phyloP scores from a whole-genome alignment of 805 yeast genomes.

The Candida gorgasii region DNA sequence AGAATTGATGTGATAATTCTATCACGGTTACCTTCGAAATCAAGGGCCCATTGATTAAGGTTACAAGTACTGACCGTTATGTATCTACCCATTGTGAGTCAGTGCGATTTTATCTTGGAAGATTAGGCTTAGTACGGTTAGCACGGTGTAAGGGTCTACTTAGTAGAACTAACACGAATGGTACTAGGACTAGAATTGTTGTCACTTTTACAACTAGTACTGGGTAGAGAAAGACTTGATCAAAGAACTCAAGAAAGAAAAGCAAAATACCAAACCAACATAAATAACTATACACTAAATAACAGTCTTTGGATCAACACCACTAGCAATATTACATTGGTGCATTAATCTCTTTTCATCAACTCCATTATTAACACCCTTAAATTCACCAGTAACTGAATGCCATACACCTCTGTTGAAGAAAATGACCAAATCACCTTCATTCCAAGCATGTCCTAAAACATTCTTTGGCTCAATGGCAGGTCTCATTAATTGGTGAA shows the following conservation, averaged over 20 bases:
- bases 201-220: too few relatives aligned
- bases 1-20: constrained; percentile 80
- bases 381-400: constrained; percentile 86
- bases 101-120: too few relatives aligned
- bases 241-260: too few relatives aligned
- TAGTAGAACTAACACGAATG: too few relatives aligned
- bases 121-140: too few relatives aligned
- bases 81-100: constrained; percentile 68
- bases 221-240: too few relatives aligned
- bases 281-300: too few relatives aligned
- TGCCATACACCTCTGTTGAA: constrained; percentile 91
- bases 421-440: constrained; percentile 85
- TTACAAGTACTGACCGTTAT: constrained; percentile 93
- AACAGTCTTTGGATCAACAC: constrained; percentile 55
- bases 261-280: neutral
- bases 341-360: constrained; percentile 87
- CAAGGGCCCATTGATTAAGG: constrained; percentile 97
- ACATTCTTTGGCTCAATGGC: constrained; percentile 73
- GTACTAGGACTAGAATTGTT: too few relatives aligned
- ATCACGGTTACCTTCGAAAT: constrained; percentile 95
- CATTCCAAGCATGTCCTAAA: constrained; percentile 79
- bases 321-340: constrained; percentile 90
- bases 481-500: constrained; percentile 79
- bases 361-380: constrained; percentile 43
- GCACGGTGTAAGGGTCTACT: too few relatives aligned